These are phyloP conservation scores for Symbiotaphrina buchneri DNA, from an alignment of 495 filamentous ascomycete genomes.

Conservation along the genomic window DNA sequence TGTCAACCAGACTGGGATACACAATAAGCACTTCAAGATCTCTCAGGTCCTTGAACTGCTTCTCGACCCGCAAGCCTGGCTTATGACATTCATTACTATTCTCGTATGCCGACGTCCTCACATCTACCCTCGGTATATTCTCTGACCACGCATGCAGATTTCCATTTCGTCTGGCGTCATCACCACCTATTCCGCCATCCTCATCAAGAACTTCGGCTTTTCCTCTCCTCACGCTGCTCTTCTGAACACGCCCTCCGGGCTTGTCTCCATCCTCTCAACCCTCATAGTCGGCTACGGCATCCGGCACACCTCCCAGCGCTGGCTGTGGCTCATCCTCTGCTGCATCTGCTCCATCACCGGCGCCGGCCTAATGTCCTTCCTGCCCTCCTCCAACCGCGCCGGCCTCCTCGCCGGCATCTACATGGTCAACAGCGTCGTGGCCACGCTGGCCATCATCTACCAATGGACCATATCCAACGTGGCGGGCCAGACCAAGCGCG, in stretches of 20 bases:
- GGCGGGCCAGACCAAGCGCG: constrained; percentile 25
- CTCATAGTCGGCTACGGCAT: constrained; percentile 25
- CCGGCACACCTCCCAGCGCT: constrained; percentile 20
- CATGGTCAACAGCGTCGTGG: constrained; percentile 30
- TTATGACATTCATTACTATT: constrained; percentile 3
- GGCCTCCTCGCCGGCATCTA: constrained; percentile 40
- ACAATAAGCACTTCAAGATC: constrained; percentile 3
- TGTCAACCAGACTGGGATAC: constrained; percentile 8
- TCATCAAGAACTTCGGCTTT: constrained; percentile 35
- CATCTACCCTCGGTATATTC: not conserved
- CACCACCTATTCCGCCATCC: constrained; percentile 34
- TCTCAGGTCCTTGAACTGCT: constrained; percentile 2
- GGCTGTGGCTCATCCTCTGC: constrained; percentile 22
- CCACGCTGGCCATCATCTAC: constrained; percentile 20
- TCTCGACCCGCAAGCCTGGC: constrained; percentile 4
- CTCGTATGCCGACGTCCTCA: constrained; percentile 1
- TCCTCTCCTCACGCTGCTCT: constrained; percentile 28
- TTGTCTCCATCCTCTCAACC: constrained; percentile 31
- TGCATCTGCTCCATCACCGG: constrained; percentile 29
- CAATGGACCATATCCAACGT: constrained; percentile 24
- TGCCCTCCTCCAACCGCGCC: constrained; percentile 18
- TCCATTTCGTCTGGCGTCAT: constrained; percentile 36
- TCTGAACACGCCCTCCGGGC: constrained; percentile 40
- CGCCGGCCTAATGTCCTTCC: constrained; percentile 35
- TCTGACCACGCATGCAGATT: constrained; percentile 3